Evolutionary conservation across 345 rosid species (phyloP).

Genomic region (Eucalyptus grandis): DNA sequence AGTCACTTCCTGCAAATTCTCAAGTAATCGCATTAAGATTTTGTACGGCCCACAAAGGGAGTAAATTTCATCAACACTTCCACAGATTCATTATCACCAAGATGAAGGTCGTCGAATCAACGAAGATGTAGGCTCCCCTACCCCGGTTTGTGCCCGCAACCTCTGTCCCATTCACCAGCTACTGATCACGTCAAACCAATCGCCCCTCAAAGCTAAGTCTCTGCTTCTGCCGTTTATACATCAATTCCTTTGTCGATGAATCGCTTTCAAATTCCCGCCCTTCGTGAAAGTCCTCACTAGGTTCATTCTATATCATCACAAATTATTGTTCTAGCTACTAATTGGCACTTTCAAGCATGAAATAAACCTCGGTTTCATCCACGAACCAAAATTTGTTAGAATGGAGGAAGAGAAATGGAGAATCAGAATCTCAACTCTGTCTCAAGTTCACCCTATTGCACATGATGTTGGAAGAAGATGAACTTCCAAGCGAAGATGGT

Average conservation of each 20-base stretch:
- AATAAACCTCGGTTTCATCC: too few relatives aligned
- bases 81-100: neutral
- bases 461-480: neutral
- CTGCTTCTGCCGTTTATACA: too few relatives aligned
- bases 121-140: neutral
- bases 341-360: too few relatives aligned
- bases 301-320: neutral
- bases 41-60: neutral
- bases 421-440: neutral
- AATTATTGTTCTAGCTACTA: neutral
- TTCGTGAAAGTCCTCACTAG: neutral
- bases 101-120: too few relatives aligned
- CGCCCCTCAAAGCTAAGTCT: too few relatives aligned
- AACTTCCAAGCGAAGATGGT: too few relatives aligned
- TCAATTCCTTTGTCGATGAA: too few relatives aligned
- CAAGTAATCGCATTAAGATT: neutral
- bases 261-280: neutral
- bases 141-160: neutral
- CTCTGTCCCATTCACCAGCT: neutral
- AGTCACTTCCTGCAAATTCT: neutral
- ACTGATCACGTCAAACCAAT: too few relatives aligned
- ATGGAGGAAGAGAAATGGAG: neutral
- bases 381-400: too few relatives aligned
- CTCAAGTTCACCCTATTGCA: neutral
- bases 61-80: neutral